Percentiles rank a stretch among this genome's conserved stretches.
These are phyloP conservation scores for Amphibolis antarctica DNA, from an alignment of 106 monocot species.

Conservation along the genomic window DNA sequence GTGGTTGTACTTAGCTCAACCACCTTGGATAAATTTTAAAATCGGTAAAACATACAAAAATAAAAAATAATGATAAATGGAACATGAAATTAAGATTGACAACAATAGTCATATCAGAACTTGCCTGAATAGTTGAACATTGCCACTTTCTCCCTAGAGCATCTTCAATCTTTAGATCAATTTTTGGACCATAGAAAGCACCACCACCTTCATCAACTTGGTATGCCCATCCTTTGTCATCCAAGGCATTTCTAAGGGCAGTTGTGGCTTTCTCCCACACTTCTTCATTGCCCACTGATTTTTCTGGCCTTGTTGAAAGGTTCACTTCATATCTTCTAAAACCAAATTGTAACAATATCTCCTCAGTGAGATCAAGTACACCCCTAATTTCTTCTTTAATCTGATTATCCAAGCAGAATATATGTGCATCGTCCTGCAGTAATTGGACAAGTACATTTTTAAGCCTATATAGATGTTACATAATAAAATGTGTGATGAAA, in stretches of 20 bases:
- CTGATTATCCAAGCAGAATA: slow-evolving; percentile 5
- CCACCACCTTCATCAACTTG: slow-evolving; percentile 96
- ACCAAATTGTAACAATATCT: slow-evolving; percentile 82
- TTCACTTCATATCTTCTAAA: slow-evolving; percentile 85
- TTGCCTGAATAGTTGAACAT: slow-evolving; percentile 89
- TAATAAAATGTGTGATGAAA: no score
- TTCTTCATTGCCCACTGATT: slow-evolving; percentile 68
- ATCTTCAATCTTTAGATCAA: slow-evolving; percentile 97
- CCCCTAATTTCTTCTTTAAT: slow-evolving; percentile 57
- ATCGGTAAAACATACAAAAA: neutral
- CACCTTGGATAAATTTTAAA: no score
- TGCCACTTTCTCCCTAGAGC: slow-evolving; percentile 97
- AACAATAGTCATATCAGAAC: slow-evolving; percentile 1
- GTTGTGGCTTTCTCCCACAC: slow-evolving; percentile 90
- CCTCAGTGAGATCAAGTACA: slow-evolving; percentile 90
- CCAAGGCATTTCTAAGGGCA: slow-evolving; percentile 67
- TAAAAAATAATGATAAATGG: no score
- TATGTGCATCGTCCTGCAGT: slow-evolving; percentile 5
- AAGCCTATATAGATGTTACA: no score
- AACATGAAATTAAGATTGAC: neutral
- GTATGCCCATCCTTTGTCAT: slow-evolving; percentile 89
- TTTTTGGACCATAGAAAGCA: slow-evolving; percentile 97
- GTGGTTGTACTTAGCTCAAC: no score
- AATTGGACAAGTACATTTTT: neutral
- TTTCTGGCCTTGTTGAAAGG: slow-evolving; percentile 85